phyloP scores from a whole-genome alignment of 495 filamentous ascomycete genomes.

The Talaromyces liani region DNA sequence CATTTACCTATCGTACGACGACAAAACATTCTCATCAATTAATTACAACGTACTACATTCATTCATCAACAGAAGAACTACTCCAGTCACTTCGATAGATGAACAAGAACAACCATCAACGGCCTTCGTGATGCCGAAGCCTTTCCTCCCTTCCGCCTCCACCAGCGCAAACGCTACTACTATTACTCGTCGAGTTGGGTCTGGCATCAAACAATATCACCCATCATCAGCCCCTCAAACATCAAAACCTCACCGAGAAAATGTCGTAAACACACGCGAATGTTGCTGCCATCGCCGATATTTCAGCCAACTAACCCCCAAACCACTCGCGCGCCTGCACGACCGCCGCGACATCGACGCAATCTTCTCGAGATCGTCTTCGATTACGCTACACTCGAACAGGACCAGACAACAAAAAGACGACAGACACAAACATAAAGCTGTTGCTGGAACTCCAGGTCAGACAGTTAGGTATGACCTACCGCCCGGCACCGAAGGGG shows the following conservation, averaged over 20 bases:
- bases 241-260: not conserved
- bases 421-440: not conserved
- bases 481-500: not conserved
- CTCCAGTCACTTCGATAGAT: not conserved
- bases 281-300: not conserved
- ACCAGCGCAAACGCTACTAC: not conserved
- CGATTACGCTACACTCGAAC: not conserved
- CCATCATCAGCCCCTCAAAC: not conserved
- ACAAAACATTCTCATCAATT: not conserved
- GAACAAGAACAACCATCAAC: not conserved
- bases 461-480: not conserved
- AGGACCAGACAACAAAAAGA: not conserved
- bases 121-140: constrained; percentile 1
- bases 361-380: not conserved
- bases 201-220: not conserved
- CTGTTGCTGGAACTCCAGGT: not conserved
- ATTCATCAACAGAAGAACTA: not conserved
- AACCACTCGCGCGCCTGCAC: not conserved
- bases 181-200: not conserved
- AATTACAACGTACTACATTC: too few relatives aligned
- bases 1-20: not conserved
- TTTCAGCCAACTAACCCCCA: not conserved
- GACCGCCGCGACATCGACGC: constrained; percentile 15
- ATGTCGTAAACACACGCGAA: not conserved
- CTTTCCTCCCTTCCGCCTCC: not conserved